Evolutionary conservation across 1,284 basidiomycete species (phyloP).

Genomic region (Apiotrichum gamsii): DNA sequence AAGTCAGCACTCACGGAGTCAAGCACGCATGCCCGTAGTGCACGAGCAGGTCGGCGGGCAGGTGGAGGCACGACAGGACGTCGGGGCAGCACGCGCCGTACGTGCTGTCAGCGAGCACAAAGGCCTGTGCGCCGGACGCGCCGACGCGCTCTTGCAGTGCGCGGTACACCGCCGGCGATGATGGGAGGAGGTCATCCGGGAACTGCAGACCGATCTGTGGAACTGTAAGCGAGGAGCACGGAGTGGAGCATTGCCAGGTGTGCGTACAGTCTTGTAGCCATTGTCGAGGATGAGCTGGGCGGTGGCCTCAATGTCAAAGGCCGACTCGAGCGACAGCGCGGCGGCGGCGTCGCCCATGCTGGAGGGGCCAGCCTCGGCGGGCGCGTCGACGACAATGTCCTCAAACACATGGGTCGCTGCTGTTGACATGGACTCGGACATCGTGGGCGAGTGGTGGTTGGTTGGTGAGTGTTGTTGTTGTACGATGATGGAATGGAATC

Average conservation of each 20-base stretch:
- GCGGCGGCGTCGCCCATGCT: conserved; percentile 31
- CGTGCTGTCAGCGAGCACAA: conserved; percentile 91
- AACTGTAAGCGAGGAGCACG: no score
- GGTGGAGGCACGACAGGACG: conserved; percentile 89
- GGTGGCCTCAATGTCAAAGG: conserved; percentile 48
- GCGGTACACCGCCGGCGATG: conserved; percentile 81
- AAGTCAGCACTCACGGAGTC: conserved; percentile 50
- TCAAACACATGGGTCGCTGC: conserved; percentile 43
- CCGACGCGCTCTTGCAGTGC: conserved; percentile 58
- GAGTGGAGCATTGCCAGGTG: background rate
- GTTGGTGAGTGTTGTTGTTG: background rate
- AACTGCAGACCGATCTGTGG: conserved; percentile 92
- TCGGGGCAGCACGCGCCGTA: conserved; percentile 98
- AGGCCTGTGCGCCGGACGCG: conserved; percentile 54
- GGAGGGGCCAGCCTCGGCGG: conserved; percentile 24
- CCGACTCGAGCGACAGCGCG: conserved; percentile 34
- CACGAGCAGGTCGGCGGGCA: conserved; percentile 83
- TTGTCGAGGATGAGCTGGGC: conserved; percentile 41
- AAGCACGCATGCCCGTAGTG: conserved; percentile 98
- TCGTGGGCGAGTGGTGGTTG: conserved; percentile 10
- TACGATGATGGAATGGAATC: no score
- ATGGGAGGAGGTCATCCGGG: conserved; percentile 83
- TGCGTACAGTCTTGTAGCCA: conserved; percentile 44
- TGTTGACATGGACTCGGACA: conserved; percentile 43
- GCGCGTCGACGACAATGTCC: conserved; percentile 26